These are phyloP conservation scores for Lactarius sp. DNA, from an alignment of 768 basidiomycete species.

Conservation along the genomic window DNA sequence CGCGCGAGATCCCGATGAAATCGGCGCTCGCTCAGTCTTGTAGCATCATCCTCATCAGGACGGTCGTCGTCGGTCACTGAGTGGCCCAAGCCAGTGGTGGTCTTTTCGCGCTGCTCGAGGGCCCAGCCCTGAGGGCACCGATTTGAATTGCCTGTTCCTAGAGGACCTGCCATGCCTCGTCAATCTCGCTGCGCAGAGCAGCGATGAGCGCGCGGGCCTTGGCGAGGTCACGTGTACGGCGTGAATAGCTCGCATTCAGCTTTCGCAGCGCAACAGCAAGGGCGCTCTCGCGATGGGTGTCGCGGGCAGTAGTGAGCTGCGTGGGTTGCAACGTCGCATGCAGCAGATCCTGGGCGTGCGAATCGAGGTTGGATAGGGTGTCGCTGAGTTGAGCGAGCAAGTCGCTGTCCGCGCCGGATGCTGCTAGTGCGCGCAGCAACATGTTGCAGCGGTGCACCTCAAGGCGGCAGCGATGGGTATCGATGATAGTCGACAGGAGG, in stretches of 20 bases:
- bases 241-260: conserved; percentile 65
- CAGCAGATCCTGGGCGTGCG: conserved; percentile 44
- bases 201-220: conserved; percentile 44
- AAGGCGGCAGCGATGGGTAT: conserved; percentile 20
- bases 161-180: conserved; percentile 78
- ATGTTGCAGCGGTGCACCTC: conserved; percentile 23
- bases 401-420: conserved; percentile 20
- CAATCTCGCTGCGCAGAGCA: conserved; percentile 62
- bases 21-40: conserved; percentile 12
- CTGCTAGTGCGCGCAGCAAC: conserved; percentile 22
- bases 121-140: conserved; percentile 49
- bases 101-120: conserved; percentile 14
- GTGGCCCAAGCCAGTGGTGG: conserved; percentile 18
- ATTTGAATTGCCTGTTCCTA: conserved; percentile 68
- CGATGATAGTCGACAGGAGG: conserved; percentile 15
- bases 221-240: conserved; percentile 54
- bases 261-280: conserved; percentile 74
- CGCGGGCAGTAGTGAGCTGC: conserved; percentile 56
- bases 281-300: conserved; percentile 68
- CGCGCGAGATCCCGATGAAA: conserved; percentile 22
- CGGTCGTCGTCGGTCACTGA: conserved; percentile 22
- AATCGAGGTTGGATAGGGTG: conserved; percentile 19
- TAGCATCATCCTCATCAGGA: conserved; percentile 21
- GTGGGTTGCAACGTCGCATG: conserved; percentile 55
- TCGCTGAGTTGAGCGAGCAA: conserved; percentile 20